Evolutionary conservation across 805 yeast genomes (phyloP), one percentile per base, ranked within the genome.

Genomic region (Candida glaebosa): DNA sequence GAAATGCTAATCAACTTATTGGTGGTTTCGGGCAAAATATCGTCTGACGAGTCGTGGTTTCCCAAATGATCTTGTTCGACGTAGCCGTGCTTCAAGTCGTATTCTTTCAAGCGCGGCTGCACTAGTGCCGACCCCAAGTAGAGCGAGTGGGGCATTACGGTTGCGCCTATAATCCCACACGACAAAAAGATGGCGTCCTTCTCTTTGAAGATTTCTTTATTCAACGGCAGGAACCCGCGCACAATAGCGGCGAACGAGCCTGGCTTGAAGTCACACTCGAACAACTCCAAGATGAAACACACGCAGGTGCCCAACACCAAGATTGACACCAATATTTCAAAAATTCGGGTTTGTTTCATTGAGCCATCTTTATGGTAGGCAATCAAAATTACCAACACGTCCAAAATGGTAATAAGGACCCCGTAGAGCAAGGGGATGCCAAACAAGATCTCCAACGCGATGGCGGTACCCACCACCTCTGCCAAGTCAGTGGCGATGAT

Each of bases 381-480:
- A 58, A 87, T 67, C 38, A 89, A 65, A 7, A 89, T 84, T 3
- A 85, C 70, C 46, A 89, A 63, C 5, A 89, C 96, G 57, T 89
- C 97, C 2, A 86, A 57, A 1, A 89, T 82, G 0, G 97, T 89
- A 28, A 89, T 58, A 5, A 84, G 47, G 2, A 89, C 95, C 40
- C 97, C 97, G 31, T 73, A 61, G 1, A 81, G 57, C 42, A 89
- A 67, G 0, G 96, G 96, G 8, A 89, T 78, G 1, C 75, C 71
- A 52, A 89, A 82, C 19, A 89, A 60, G 44, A 89, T 87, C 50
- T 87, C 81, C 39, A 89, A 69, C 0, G 96, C 80, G 37, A 89
- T 86, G 8, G 96, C 96, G 3, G 96, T 84, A 2, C 97, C 97
- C 5, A 89, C 91, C 8, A 89, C 96, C 60, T 89, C 97, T 1